Conservation (phyloP, 768 basidiomycete genomes). For the Podaxis pistillaris region DNA sequence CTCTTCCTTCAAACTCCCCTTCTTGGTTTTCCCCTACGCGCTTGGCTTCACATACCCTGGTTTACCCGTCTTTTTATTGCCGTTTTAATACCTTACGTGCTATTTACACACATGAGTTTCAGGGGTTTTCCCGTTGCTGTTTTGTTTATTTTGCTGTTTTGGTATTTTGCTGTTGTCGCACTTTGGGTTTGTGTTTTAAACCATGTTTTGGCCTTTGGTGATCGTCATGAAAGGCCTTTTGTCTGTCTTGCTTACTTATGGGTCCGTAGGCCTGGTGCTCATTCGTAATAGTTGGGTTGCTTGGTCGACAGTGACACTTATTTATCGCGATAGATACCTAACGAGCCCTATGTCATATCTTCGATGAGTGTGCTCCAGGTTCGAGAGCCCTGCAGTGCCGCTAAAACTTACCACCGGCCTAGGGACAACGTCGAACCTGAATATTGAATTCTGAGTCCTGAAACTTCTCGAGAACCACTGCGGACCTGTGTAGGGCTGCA, state of each 20-base stretch:
- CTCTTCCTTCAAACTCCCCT: background rate
- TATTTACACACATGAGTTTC: background rate
- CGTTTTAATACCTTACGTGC: background rate
- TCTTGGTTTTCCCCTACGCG: background rate
- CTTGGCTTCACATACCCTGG: background rate
- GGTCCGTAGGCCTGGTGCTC: background rate
- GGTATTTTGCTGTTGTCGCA: background rate
- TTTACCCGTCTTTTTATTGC: background rate
- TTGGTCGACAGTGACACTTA: background rate
- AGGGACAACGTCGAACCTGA: background rate
- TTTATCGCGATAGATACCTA: background rate
- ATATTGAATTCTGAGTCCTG: no score
- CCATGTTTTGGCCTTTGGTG: background rate
- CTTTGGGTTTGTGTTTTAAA: background rate
- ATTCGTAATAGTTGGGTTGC: background rate
- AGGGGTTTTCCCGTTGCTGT: background rate
- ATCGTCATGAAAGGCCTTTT: no score
- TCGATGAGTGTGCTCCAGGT: background rate
- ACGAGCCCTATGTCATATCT: no score
- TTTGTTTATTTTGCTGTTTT: background rate
- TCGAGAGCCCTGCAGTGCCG: background rate
- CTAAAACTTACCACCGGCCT: background rate
- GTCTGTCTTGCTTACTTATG: background rate
- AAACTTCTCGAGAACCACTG: no score
- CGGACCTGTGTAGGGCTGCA: no score